phyloP scores from a whole-genome alignment of 2,329 filamentous ascomycete species.

The Calonectria ilicicola region DNA sequence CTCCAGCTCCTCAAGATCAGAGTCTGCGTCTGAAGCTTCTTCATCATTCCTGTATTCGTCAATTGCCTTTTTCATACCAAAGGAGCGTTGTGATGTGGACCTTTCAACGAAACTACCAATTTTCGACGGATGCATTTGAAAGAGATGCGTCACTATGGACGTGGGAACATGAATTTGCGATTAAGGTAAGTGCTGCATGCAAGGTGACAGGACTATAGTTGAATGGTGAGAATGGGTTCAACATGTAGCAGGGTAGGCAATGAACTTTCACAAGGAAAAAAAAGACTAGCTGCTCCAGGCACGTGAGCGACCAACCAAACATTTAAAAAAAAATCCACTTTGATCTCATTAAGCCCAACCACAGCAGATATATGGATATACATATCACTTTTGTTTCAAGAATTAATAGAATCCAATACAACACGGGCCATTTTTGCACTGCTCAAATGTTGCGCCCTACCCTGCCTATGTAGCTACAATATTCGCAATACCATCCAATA shows the following conservation, averaged over 20 bases:
- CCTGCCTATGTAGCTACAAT: constrained; percentile 20
- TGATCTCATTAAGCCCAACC: not conserved
- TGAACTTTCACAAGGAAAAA: not conserved
- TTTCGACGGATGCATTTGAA: constrained; percentile 9
- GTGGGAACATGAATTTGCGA: not conserved
- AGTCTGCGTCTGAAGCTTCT: constrained; percentile 55
- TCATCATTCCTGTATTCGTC: constrained; percentile 33
- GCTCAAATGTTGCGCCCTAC: constrained; percentile 6
- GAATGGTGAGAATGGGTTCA: not conserved
- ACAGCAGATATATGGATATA: not conserved
- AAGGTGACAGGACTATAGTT: not conserved
- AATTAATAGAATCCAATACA: constrained; percentile 28
- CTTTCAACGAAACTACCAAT: not conserved
- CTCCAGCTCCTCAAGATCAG: constrained; percentile 57
- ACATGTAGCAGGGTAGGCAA: not conserved
- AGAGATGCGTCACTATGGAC: not conserved
- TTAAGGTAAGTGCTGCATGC: not conserved
- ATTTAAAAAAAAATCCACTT: not conserved
- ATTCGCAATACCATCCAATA: constrained; percentile 7
- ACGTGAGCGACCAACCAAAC: not conserved
- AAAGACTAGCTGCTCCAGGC: not conserved
- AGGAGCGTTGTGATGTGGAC: not conserved
- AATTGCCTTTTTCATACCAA: not conserved
- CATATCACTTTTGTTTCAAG: constrained; percentile 17
- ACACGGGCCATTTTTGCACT: not conserved